Evolutionary conservation across 768 basidiomycete genomes (phyloP), one percentile per base, ranked within the genome.

Genomic region (Phallus indusiatus): DNA sequence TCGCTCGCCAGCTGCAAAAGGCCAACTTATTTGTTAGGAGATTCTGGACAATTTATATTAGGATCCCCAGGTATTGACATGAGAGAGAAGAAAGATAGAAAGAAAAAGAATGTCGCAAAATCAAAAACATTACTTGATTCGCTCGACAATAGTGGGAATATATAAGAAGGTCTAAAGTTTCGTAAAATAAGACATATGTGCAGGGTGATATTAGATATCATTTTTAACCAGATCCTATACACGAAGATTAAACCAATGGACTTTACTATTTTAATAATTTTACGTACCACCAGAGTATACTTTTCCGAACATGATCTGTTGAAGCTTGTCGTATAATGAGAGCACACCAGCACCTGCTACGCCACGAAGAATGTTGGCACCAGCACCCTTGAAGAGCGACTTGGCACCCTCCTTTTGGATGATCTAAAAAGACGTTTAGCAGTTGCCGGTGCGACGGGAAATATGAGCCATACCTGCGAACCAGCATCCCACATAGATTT

Each of bases 261-360:
- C 17, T 12, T 50, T 16, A 20, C 55, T n/a, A n/a, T 17, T 55
- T 10, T n/a, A 47, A 22, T 20, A 16, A 53, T n/a, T 22, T 37
- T n/a, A 73, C 77, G 62, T 73, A 85, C 89, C 91, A 79, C 92
- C 94, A 65, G 93, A 87, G 89, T 98, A 97, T 75, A 97, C 94
- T 83, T 95, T 96, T 85, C 94, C 94, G 77, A 98, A 97, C 82
- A 94, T 75, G 67, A 92, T 74, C 73, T 91, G 81, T 75, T 98
- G 95, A 70, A 96, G 85, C 80, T 98, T 95, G 85, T 98, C 96
- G 78, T 98, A 98, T 63, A 98, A 79, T 55, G 96, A 97, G 71
- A 99, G 76, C 68, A 98, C 96, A 92, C 95, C 95, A 74, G 95
- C 95, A 80, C 96, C 96, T 72, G 96, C 95, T 71, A 99, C 93